These are phyloP conservation scores for Auriscalpium vulgare DNA, from an alignment of 768 basidiomycete genomes.

Conservation along the genomic window DNA sequence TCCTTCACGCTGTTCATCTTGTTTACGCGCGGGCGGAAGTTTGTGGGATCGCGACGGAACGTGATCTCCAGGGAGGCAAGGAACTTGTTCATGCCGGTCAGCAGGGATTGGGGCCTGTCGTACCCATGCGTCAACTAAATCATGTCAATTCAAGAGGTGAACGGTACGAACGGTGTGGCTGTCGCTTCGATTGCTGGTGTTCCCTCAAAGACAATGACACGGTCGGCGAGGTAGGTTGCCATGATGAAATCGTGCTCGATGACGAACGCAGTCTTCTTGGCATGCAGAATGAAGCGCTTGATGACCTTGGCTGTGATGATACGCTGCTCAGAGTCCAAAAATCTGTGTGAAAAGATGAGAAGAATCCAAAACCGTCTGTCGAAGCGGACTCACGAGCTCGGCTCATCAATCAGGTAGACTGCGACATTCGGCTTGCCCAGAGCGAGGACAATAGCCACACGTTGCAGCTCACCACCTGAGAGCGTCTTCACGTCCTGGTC, in stretches of 20 bases:
- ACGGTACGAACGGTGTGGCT: slow-evolving; percentile 70
- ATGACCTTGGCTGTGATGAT: slow-evolving; percentile 97
- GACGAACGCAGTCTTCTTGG: slow-evolving; percentile 96
- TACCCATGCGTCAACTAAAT: background rate
- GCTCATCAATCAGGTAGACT: slow-evolving; percentile 95
- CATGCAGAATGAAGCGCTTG: slow-evolving; percentile 94
- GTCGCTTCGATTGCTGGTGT: slow-evolving; percentile 81
- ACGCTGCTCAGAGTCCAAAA: slow-evolving; percentile 99
- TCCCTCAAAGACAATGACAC: slow-evolving; percentile 90
- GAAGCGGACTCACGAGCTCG: slow-evolving; percentile 50
- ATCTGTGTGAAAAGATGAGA: slow-evolving; percentile 35
- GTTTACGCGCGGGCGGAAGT: slow-evolving; percentile 85
- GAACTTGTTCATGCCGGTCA: slow-evolving; percentile 98
- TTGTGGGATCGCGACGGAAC: slow-evolving; percentile 95
- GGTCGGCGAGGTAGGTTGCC: slow-evolving; percentile 98
- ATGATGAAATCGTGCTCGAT: slow-evolving; percentile 99
- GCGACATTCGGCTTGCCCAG: slow-evolving; percentile 80
- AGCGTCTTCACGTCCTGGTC: slow-evolving; percentile 98
- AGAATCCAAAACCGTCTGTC: background rate
- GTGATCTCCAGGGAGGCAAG: slow-evolving; percentile 93
- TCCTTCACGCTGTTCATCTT: slow-evolving; percentile 82
- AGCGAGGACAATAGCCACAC: slow-evolving; percentile 92
- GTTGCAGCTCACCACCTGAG: slow-evolving; percentile 96
- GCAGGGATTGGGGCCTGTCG: slow-evolving; percentile 79
- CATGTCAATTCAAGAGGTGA: background rate